Percentiles rank a stretch among this genome's conserved stretches.
phyloP scores from a whole-genome alignment of 768 basidiomycete genomes.

The Crucibulum laeve region DNA sequence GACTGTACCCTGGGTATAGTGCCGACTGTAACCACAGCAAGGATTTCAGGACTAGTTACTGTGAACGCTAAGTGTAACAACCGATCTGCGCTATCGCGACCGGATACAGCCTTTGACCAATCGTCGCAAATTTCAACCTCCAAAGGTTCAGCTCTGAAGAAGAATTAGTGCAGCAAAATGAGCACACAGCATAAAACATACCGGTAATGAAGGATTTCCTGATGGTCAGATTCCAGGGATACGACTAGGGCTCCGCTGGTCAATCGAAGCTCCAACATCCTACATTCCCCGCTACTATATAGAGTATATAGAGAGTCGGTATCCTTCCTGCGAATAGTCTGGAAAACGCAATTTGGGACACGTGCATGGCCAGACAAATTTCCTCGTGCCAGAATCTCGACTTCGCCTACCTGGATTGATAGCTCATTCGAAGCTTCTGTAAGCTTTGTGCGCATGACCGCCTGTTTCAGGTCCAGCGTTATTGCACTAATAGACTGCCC shows the following conservation, averaged over 20 bases:
- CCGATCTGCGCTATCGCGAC: slow-evolving; percentile 34
- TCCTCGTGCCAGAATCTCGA: slow-evolving; percentile 68
- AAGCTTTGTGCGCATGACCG: slow-evolving; percentile 62
- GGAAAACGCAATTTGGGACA: slow-evolving; percentile 71
- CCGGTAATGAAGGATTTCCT: slow-evolving; percentile 73
- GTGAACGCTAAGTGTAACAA: slow-evolving; percentile 72
- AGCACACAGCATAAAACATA: slow-evolving; percentile 24
- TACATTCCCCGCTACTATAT: slow-evolving; percentile 30
- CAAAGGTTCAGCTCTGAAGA: slow-evolving; percentile 69
- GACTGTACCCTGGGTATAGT: slow-evolving; percentile 76
- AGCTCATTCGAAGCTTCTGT: slow-evolving; percentile 59
- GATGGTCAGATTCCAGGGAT: slow-evolving; percentile 72
- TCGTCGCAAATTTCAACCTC: slow-evolving; percentile 75
- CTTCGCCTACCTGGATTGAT: slow-evolving; percentile 56
- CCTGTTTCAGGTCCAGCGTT: slow-evolving; percentile 59
- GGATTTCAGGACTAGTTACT: slow-evolving; percentile 64
- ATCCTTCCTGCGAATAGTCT: slow-evolving; percentile 60
- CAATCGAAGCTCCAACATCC: slow-evolving; percentile 71
- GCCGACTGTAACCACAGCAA: slow-evolving; percentile 63
- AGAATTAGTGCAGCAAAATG: slow-evolving; percentile 1
- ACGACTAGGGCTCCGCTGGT: slow-evolving; percentile 67
- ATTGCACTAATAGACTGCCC: slow-evolving; percentile 80
- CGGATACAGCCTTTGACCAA: slow-evolving; percentile 56
- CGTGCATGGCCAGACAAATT: slow-evolving; percentile 66
- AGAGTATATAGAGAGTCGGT: slow-evolving; percentile 23